phyloP scores from a whole-genome alignment of 352 stramenopile genomes.

The Phytophthora brassicae region DNA sequence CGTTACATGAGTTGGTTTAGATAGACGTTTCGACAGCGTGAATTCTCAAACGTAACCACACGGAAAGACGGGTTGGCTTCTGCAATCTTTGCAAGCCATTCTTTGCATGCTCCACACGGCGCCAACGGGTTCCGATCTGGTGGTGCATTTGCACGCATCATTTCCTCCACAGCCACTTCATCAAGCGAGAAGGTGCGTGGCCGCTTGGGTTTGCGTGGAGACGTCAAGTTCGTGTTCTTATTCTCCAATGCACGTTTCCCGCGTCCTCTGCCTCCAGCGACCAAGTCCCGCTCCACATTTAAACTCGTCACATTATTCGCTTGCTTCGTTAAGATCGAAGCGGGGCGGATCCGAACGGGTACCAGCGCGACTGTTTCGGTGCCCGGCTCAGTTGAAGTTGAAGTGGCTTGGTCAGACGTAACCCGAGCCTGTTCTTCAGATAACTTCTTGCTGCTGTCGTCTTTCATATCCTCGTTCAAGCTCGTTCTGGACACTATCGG shows the following conservation, averaged over 20 bases:
- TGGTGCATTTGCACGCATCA: constrained; percentile 32
- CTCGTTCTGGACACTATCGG: constrained; percentile 4
- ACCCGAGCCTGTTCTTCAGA: constrained; percentile 13
- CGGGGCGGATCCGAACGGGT: constrained; percentile 19
- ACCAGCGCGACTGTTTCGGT: constrained; percentile 10
- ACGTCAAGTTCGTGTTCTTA: constrained; percentile 34
- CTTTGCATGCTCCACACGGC: constrained; percentile 97
- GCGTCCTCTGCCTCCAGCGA: constrained; percentile 6
- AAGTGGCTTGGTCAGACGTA: constrained; percentile 27
- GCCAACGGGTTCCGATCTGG: constrained; percentile 95
- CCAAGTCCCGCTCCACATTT: neutral
- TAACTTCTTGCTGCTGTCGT: constrained; percentile 18
- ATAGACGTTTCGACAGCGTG: constrained; percentile 92
- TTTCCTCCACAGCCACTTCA: constrained; percentile 54
- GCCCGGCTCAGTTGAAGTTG: constrained; percentile 27
- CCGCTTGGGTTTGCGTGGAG: constrained; percentile 73
- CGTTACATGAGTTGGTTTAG: constrained; percentile 76
- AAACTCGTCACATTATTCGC: too few relatives aligned
- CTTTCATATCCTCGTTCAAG: constrained; percentile 13
- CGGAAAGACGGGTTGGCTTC: constrained; percentile 97
- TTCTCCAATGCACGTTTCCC: constrained; percentile 31
- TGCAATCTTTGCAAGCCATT: constrained; percentile 99
- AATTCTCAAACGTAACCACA: constrained; percentile 97
- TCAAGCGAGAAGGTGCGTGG: constrained; percentile 84
- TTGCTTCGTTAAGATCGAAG: too few relatives aligned